phyloP scores from a whole-genome alignment of 1,284 basidiomycete species.

The Ceratorhiza oryzae-sativae region DNA sequence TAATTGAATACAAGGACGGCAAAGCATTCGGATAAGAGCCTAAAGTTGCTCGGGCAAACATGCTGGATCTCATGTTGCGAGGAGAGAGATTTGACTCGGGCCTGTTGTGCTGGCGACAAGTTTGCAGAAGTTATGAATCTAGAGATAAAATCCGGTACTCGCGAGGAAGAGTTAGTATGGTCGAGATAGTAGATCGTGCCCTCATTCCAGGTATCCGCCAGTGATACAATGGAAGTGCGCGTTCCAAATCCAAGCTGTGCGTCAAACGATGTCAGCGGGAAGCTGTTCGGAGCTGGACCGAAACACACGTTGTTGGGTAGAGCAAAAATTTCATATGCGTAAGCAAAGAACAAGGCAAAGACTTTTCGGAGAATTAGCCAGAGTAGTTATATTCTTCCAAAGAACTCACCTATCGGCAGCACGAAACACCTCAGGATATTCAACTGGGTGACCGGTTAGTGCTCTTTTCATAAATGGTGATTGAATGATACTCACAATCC shows the following conservation, averaged over 20 bases:
- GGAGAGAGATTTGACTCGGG: conserved; percentile 58
- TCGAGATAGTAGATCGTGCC: conserved; percentile 72
- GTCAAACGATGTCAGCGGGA: no score
- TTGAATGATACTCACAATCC: conserved; percentile 60
- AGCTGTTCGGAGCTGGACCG: no score
- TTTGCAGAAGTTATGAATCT: conserved; percentile 55
- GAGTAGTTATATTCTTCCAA: conserved; percentile 32
- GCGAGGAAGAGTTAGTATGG: conserved; percentile 60
- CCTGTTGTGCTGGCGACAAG: conserved; percentile 57
- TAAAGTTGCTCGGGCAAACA: conserved; percentile 77
- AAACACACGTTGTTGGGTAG: conserved; percentile 64
- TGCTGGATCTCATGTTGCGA: conserved; percentile 59
- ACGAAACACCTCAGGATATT: conserved; percentile 72
- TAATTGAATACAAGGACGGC: conserved; percentile 70
- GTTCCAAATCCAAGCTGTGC: conserved; percentile 72
- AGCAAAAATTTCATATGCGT: conserved; percentile 62
- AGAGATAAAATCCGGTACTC: conserved; percentile 64
- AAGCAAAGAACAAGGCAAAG: conserved; percentile 39
- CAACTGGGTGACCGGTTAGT: conserved; percentile 53
- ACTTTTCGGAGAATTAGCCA: conserved; percentile 43
- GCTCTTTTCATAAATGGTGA: conserved; percentile 41
- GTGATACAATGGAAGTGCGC: conserved; percentile 58
- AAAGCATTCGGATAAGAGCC: conserved; percentile 71
- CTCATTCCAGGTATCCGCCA: conserved; percentile 61
- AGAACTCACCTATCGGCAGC: conserved; percentile 60